Base-by-base conservation (phyloP, 73 alveolate genomes). In the Paramecium sexaurelia region DNA sequence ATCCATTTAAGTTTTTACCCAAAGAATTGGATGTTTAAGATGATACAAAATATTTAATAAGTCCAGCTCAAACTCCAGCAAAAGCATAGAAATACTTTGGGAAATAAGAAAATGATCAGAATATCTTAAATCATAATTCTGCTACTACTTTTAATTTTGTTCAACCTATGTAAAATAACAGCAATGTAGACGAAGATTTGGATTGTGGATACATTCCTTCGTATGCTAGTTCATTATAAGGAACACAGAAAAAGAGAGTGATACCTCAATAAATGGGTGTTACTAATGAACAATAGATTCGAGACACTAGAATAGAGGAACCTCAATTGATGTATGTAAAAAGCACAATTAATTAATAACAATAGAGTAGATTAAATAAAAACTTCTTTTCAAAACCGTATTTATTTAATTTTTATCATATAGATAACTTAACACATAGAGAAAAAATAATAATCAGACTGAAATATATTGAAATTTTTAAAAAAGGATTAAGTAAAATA, bases 201-300 rank as follows among this genome's bases (percentile, higher is more conserved):
- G 90, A 78, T 40, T 78, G 90, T 78, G 90, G 26, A 3, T 78
- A 78, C 20, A 39, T 78, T 39, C 90, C 90, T 22, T 78, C 90
- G 6, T 29, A 41, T 41, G 83, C 7, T 6, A 61, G 47, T 11
- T 61, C 83, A 8, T 7, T 61, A 0, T 1, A 61, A 29, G 83
- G 83, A 26, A 61, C 83, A 2, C 7, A 29, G 45, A 61, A 61
- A 32, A 61, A 61, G 11, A 0, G 83, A 61, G 39, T 29, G 26
- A 61, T 61, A 22, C 39, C 47, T 29, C 13, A 61, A 32, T 24
- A 61, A 32, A 1, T 6, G 10, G 7, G n/a, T 15, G 11, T 45
- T 13, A 11, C 57, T 4, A 45, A 61, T 29, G 43, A 61, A 29
- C 11, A 61, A 5, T 24, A 26, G 47, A 26, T 29, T 2, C 24